Evolutionary conservation across 768 basidiomycete species (phyloP).

Genomic region (Mycena amicta): DNA sequence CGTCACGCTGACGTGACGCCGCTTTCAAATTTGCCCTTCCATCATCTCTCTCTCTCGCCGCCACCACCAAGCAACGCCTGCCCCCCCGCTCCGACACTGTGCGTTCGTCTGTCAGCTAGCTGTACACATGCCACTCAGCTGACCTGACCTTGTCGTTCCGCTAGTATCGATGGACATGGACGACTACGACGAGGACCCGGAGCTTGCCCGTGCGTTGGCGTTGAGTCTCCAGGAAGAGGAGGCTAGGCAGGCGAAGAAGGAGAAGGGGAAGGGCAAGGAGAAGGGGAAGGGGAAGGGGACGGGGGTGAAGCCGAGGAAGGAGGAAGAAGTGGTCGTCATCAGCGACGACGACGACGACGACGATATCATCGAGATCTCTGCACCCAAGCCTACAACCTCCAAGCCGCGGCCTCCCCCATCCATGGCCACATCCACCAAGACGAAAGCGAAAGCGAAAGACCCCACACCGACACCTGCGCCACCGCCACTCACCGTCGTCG

Average conservation of each 20-base stretch:
- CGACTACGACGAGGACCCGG: constrained; percentile 10
- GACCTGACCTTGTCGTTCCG: too few relatives aligned
- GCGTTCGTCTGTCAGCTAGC: too few relatives aligned
- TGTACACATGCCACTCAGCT: too few relatives aligned
- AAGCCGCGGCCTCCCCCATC: neutral
- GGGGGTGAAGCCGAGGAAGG: neutral
- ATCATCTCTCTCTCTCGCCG: too few relatives aligned
- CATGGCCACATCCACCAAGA: neutral
- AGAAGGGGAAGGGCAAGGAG: too few relatives aligned
- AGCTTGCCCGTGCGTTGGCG: constrained; percentile 16
- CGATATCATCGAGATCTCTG: constrained; percentile 4
- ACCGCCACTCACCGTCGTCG: neutral
- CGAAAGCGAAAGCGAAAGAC: neutral
- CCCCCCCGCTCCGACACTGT: too few relatives aligned
- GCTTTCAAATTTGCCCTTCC: too few relatives aligned
- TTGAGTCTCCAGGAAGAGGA: constrained; percentile 11
- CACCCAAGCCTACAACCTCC: neutral
- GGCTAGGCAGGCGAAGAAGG: neutral
- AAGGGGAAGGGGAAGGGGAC: neutral
- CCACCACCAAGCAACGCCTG: too few relatives aligned
- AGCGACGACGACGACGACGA: constrained; percentile 15
- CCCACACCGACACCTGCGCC: constrained; percentile 1
- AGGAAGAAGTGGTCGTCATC: constrained; percentile 16
- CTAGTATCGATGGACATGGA: neutral
- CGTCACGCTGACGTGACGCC: too few relatives aligned